Base-by-base conservation (phyloP, 2,329 filamentous ascomycete species). In the Clarireedia paspali region DNA sequence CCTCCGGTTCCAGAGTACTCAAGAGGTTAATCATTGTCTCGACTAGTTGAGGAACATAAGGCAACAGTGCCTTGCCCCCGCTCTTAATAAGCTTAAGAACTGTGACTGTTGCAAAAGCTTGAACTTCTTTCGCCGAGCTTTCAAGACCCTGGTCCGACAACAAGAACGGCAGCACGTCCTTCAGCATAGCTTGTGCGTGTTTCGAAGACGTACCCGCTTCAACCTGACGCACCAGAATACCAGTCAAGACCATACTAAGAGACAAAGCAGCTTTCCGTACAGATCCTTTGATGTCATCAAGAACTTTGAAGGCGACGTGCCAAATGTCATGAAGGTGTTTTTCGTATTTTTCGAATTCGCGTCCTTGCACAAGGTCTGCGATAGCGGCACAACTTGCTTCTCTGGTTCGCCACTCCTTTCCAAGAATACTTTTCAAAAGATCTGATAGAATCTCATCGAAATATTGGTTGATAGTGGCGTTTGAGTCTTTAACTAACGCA, bases 211-310 rank as follows among this genome's bases (percentile, higher is more conserved):
- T 84, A 39, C 88, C 88, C 46, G 89, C 85, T 69, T 96, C 90
- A 2, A 96, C 79, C 58, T 91, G 88, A 27, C 91, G 85, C 3
- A 95, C 89, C 14, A 97, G 79, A 15, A 89, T 88, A 52, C 89
- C 91, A 1, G 91, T 95, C 38, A 99, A 77, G 0, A 85, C 83
- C 69, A 91, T 85, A 65, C 91, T 95, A 4, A 99, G 78, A 58
- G 85, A 84, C 47, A 91, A 78, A 1, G 94, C 94, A 1, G 91
- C 88, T 38, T 81, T 78, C 51, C 94, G 82, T 4, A 99, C 94
- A 1, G 87, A 91, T 6, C 87, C 87, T 70, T 99, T 99, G 70
- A 97, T 95, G 70, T 99, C 94, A 70, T 99, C 94, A 5, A 97
- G 77, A 0, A 99, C 91, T 66, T 90, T 95, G 70, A 97, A 87